These are phyloP conservation scores for Coemansia sp. DNA, from an alignment of 192 early-diverging fungal genomes.

Conservation along the genomic window DNA sequence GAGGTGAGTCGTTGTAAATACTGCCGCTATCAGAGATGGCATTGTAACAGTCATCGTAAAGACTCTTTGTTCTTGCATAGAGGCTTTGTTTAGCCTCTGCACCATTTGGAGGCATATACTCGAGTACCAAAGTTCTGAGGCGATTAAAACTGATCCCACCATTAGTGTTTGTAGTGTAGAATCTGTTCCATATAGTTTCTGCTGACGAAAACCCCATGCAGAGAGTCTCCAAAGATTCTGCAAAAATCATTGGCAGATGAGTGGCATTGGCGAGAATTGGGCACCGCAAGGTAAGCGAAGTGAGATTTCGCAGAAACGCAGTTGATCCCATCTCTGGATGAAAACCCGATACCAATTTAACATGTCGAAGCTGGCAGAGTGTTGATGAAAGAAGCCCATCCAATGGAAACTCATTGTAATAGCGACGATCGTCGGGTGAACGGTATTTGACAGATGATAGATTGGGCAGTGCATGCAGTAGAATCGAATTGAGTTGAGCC, in stretches of 20 bases:
- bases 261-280: constrained; percentile 21
- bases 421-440: constrained; percentile 22
- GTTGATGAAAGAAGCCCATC: constrained; percentile 33
- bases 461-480: constrained; percentile 34
- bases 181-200: constrained; percentile 36
- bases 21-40: constrained; percentile 6
- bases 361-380: constrained; percentile 15
- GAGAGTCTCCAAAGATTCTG: constrained; percentile 29
- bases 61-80: neutral
- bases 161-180: constrained; percentile 17
- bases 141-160: constrained; percentile 16
- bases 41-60: constrained; percentile 22
- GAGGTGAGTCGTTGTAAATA: neutral
- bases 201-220: constrained; percentile 39
- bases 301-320: constrained; percentile 30
- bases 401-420: constrained; percentile 38
- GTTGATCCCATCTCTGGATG: constrained; percentile 29
- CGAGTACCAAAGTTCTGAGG: constrained; percentile 25
- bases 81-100: neutral
- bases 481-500: constrained; percentile 28
- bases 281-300: constrained; percentile 28
- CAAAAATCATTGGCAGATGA: constrained; percentile 34
- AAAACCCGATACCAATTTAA: constrained; percentile 19
- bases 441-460: constrained; percentile 30
- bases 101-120: constrained; percentile 18